Percentiles rank a stretch among this genome's conserved stretches.
phyloP scores from a whole-genome alignment of 345 rosid species.

The Gossypium stocksii region DNA sequence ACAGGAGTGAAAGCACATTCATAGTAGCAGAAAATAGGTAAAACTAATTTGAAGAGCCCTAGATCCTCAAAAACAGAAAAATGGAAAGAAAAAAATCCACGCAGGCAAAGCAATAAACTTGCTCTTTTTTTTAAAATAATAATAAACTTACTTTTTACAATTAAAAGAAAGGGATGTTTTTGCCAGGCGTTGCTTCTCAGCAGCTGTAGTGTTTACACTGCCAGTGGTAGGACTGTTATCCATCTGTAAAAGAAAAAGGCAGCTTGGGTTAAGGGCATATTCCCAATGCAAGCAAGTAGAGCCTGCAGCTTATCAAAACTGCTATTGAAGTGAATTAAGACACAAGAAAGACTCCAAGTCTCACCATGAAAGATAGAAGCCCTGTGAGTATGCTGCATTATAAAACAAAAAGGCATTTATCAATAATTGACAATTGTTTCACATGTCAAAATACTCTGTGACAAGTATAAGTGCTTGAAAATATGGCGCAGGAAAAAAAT shows the following conservation, averaged over 20 bases:
- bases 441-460: background rate
- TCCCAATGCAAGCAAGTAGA: constrained; percentile 14
- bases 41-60: background rate
- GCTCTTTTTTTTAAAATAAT: constrained; percentile 44
- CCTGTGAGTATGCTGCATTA: constrained; percentile 95
- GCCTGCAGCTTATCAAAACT: background rate
- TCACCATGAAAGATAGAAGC: constrained; percentile 97
- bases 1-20: background rate
- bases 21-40: background rate
- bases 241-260: constrained; percentile 49
- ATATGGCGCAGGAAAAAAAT: background rate
- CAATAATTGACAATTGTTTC: constrained; percentile 2
- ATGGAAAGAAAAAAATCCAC: background rate
- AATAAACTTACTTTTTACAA: constrained; percentile 75
- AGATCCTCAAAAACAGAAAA: background rate
- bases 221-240: constrained; percentile 98
- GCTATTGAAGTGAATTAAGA: background rate
- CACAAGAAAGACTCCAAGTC: constrained; percentile 18
- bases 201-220: constrained; percentile 71
- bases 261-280: constrained; percentile 7
- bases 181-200: constrained; percentile 85
- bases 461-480: background rate
- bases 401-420: constrained; percentile 19
- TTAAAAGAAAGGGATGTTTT: constrained; percentile 89
- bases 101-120: constrained; percentile 29